Percentiles rank a stretch among this genome's conserved stretches.
Conservation (phyloP, 2,329 filamentous ascomycete species). For the Aspergillus sp. region DNA sequence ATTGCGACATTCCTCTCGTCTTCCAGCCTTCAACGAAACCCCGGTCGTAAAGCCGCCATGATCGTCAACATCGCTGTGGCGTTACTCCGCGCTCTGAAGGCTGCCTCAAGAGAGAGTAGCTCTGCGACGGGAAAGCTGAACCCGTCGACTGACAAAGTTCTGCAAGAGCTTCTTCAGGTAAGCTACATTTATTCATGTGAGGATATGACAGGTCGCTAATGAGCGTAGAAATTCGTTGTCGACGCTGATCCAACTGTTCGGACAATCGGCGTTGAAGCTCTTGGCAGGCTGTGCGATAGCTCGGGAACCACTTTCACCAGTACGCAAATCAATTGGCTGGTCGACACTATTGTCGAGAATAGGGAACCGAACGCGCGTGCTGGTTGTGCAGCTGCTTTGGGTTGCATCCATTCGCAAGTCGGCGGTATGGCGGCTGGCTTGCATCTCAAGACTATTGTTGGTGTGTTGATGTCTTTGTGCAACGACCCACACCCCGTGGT, state of each 20-base stretch:
- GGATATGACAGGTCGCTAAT: constrained; percentile 7
- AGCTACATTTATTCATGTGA: too few relatives aligned
- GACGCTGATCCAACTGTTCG: constrained; percentile 84
- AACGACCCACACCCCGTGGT: constrained; percentile 94
- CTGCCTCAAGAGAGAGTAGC: constrained; percentile 76
- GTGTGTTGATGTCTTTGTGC: constrained; percentile 95
- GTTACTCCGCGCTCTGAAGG: constrained; percentile 75
- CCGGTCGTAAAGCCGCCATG: constrained; percentile 85
- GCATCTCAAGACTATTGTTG: constrained; percentile 95
- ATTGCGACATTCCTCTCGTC: constrained; percentile 86
- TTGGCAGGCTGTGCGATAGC: constrained; percentile 79
- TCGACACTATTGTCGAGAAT: constrained; percentile 92
- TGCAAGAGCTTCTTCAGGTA: constrained; percentile 73
- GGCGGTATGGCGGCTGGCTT: constrained; percentile 97
- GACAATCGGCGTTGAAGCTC: constrained; percentile 76
- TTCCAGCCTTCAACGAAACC: constrained; percentile 75
- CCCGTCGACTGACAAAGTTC: constrained; percentile 70
- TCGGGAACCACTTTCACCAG: constrained; percentile 89
- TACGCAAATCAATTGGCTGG: constrained; percentile 82
- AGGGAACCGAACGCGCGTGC: constrained; percentile 89
- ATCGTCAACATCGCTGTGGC: constrained; percentile 85
- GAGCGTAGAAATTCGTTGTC: constrained; percentile 65
- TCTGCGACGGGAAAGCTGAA: constrained; percentile 72
- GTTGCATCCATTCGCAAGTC: constrained; percentile 90
- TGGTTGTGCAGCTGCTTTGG: constrained; percentile 89